Evolutionary conservation across 805 yeast species (phyloP).

Genomic region (Pichia exigua): DNA sequence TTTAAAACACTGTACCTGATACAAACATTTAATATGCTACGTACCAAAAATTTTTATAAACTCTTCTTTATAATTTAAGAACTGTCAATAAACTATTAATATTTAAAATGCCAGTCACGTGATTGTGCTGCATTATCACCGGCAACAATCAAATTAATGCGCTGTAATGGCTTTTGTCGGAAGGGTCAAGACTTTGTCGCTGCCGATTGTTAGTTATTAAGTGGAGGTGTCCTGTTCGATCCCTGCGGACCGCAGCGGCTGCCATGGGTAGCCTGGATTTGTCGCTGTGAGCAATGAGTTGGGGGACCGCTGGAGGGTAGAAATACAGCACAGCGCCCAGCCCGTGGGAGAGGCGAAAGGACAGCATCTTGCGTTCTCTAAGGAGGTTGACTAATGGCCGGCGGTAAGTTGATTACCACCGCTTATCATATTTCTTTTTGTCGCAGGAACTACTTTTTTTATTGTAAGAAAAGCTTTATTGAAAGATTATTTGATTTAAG

Average conservation of each 20-base stretch:
- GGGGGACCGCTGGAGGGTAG: conserved; percentile 36
- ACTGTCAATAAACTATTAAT: too few species aligned
- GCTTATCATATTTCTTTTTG: neutral
- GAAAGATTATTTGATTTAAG: neutral
- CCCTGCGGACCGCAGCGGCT: conserved; percentile 29
- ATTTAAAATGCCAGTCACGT: too few species aligned
- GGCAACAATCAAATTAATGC: neutral
- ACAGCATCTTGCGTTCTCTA: conserved; percentile 31
- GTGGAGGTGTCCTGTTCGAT: conserved; percentile 38
- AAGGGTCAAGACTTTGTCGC: conserved; percentile 20
- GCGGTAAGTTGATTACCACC: conserved; percentile 19
- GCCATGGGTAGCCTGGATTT: conserved; percentile 28
- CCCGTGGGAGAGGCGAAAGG: conserved; percentile 37
- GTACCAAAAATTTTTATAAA: too few species aligned
- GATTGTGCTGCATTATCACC: neutral
- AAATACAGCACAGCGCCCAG: conserved; percentile 36
- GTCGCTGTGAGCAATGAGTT: conserved; percentile 25
- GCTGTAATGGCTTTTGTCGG: conserved; percentile 31
- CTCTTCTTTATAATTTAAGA: too few species aligned
- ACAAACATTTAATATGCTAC: too few species aligned
- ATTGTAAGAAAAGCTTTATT: too few species aligned
- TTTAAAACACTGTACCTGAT: too few species aligned
- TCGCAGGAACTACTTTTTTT: neutral
- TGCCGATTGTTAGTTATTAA: neutral
- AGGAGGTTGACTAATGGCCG: conserved; percentile 14